A percentile compares a stretch with the other conserved stretches of the same genome.
Conservation (phyloP, 2,329 filamentous ascomycete species). For the Penicillium sp. region DNA sequence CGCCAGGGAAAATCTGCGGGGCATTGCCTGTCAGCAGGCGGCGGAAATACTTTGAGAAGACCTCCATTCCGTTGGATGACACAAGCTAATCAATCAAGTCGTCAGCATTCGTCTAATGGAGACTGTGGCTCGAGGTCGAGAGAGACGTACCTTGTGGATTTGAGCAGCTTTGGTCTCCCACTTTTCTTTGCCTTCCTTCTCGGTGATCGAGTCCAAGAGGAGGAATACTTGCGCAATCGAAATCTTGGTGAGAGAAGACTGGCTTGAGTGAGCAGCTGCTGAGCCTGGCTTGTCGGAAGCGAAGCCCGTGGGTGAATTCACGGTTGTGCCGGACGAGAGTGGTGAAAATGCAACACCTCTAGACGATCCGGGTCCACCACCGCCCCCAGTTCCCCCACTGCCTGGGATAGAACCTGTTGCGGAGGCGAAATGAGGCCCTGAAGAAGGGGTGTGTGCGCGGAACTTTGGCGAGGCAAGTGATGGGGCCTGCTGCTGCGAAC, state of each 20-base stretch:
- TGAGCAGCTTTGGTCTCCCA: slow-evolving; percentile 91
- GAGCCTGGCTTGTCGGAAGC: slow-evolving; percentile 51
- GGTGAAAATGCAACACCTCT: slow-evolving; percentile 63
- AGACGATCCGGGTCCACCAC: slow-evolving; percentile 57
- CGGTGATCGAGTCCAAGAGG: slow-evolving; percentile 89
- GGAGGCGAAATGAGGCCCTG: slow-evolving; percentile 58
- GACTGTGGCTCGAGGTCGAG: background rate
- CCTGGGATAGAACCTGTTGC: slow-evolving; percentile 55
- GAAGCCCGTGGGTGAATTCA: slow-evolving; percentile 55
- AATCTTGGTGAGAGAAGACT: slow-evolving; percentile 79
- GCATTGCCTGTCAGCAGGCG: slow-evolving; percentile 91
- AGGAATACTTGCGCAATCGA: slow-evolving; percentile 95
- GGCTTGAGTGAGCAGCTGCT: slow-evolving; percentile 47
- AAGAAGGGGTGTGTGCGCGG: slow-evolving; percentile 57
- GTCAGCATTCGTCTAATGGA: background rate
- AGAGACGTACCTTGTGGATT: slow-evolving; percentile 77
- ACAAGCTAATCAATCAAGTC: slow-evolving; percentile 64
- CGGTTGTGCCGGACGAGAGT: slow-evolving; percentile 58
- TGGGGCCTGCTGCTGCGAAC: slow-evolving; percentile 56
- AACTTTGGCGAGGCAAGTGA: slow-evolving; percentile 59
- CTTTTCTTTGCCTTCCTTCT: slow-evolving; percentile 88
- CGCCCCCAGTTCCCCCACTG: slow-evolving; percentile 52
- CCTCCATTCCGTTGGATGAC: slow-evolving; percentile 98
- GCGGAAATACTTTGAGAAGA: slow-evolving; percentile 93
- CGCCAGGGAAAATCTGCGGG: slow-evolving; percentile 81